Conservation (phyloP, 2,329 filamentous ascomycete species). For the Massarina eburnea region DNA sequence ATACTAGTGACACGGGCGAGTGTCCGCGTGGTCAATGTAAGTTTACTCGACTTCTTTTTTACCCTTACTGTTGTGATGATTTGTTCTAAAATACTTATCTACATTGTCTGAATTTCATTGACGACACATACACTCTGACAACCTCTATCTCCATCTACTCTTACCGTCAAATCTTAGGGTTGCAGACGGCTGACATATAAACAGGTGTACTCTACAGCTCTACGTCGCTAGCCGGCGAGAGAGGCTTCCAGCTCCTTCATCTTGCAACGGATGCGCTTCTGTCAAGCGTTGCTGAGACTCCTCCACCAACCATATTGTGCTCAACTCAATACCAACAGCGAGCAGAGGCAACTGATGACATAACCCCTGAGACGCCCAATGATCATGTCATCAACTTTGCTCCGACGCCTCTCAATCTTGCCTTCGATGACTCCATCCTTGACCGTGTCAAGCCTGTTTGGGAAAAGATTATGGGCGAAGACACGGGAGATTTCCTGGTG, state of each 20-base stretch:
- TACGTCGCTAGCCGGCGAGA: constrained; percentile 41
- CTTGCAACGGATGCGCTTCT: constrained; percentile 50
- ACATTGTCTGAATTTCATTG: constrained; percentile 98
- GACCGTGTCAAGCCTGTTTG: constrained; percentile 70
- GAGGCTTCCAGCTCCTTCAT: constrained; percentile 40
- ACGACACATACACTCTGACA: constrained; percentile 83
- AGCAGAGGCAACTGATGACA: constrained; percentile 16
- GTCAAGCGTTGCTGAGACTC: constrained; percentile 34
- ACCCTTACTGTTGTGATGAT: constrained; percentile 71
- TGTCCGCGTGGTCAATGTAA: constrained; percentile 88
- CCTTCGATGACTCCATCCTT: constrained; percentile 72
- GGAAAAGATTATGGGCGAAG: constrained; percentile 61
- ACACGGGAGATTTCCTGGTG: constrained; percentile 66
- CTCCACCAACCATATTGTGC: constrained; percentile 52
- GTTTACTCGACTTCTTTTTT: constrained; percentile 48
- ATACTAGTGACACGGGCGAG: constrained; percentile 90
- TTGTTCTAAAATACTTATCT: constrained; percentile 94
- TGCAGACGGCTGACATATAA: constrained; percentile 39
- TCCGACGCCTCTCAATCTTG: constrained; percentile 63
- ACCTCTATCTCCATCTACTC: constrained; percentile 54
- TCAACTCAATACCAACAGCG: constrained; percentile 55
- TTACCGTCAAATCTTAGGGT: background rate
- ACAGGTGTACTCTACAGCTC: constrained; percentile 62
- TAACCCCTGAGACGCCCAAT: constrained; percentile 34
- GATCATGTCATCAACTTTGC: constrained; percentile 59